A percentile compares a stretch with the other conserved stretches of the same genome.
Evolutionary conservation across 2,329 filamentous ascomycete species (phyloP).

Genomic region (Fusarium gaditjirri): DNA sequence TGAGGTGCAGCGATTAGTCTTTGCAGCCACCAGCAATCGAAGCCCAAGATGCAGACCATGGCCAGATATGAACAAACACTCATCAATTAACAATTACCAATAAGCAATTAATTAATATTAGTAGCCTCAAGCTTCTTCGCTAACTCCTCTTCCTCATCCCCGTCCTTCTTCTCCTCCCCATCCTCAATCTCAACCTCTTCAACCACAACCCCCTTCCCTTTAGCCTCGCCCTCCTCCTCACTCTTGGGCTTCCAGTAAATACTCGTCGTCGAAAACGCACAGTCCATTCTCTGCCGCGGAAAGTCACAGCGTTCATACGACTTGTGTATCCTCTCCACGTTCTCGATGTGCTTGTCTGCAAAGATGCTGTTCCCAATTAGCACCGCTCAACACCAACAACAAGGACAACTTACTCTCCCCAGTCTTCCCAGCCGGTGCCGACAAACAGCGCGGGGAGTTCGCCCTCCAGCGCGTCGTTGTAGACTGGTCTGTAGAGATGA

Average conservation of each 20-base stretch:
- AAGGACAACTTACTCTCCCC: constrained; percentile 57
- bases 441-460: constrained; percentile 65
- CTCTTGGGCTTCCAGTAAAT: constrained; percentile 41
- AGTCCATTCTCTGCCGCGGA: constrained; percentile 35
- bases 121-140: constrained; percentile 34
- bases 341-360: constrained; percentile 28
- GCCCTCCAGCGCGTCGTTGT: constrained; percentile 59
- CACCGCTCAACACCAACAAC: too few relatives aligned
- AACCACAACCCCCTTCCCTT: not conserved
- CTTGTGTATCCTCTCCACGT: constrained; percentile 40
- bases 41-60: not conserved
- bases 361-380: constrained; percentile 22
- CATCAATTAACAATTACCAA: not conserved
- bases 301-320: constrained; percentile 31
- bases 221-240: not conserved
- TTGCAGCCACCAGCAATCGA: not conserved
- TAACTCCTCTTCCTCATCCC: not conserved
- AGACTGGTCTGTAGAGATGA: constrained; percentile 67
- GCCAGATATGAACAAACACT: not conserved
- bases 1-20: not conserved
- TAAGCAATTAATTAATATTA: constrained; percentile 1
- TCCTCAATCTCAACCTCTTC: not conserved
- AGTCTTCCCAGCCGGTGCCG: constrained; percentile 64
- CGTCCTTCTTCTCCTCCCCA: constrained; percentile 2
- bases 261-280: constrained; percentile 42